These are phyloP conservation scores for Sedum album DNA, from an alignment of 164 flowering plant genomes.

Conservation along the genomic window DNA sequence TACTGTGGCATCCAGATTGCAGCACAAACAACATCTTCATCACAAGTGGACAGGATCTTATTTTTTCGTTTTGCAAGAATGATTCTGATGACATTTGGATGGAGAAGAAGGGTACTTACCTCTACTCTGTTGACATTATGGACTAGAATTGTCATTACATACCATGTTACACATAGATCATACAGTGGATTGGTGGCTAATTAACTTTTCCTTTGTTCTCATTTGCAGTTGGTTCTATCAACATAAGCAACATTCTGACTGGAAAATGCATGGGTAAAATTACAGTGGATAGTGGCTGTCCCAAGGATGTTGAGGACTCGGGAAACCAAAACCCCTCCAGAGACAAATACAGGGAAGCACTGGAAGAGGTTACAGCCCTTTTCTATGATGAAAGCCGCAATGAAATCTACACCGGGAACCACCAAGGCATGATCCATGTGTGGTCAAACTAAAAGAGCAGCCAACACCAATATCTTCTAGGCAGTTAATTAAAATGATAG, in stretches of 20 bases:
- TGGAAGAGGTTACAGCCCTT: slow-evolving; percentile 91
- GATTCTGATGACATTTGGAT: slow-evolving; percentile 61
- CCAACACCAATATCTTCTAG: too few species aligned
- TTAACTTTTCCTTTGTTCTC: not conserved
- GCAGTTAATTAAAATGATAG: not conserved
- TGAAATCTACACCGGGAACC: too few species aligned
- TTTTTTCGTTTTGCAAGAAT: slow-evolving; percentile 97
- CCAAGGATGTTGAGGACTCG: slow-evolving; percentile 18
- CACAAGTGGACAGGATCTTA: too few species aligned
- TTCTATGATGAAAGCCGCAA: slow-evolving; percentile 90
- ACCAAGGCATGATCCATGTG: slow-evolving; percentile 76
- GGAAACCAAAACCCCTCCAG: slow-evolving; percentile 30
- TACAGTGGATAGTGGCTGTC: slow-evolving; percentile 40
- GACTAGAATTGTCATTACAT: not conserved
- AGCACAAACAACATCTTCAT: too few species aligned
- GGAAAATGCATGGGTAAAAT: slow-evolving; percentile 92
- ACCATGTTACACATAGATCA: not conserved
- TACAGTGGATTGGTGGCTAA: not conserved
- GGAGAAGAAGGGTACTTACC: slow-evolving; percentile 69
- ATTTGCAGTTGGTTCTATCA: too few species aligned
- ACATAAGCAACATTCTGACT: too few species aligned
- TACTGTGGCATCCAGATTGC: too few species aligned
- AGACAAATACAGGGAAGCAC: slow-evolving; percentile 65
- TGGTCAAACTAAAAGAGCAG: slow-evolving; percentile 64
- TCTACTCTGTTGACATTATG: not conserved